Evolutionary conservation across 768 basidiomycete species (phyloP).

Genomic region (Mycena sanguinolenta): DNA sequence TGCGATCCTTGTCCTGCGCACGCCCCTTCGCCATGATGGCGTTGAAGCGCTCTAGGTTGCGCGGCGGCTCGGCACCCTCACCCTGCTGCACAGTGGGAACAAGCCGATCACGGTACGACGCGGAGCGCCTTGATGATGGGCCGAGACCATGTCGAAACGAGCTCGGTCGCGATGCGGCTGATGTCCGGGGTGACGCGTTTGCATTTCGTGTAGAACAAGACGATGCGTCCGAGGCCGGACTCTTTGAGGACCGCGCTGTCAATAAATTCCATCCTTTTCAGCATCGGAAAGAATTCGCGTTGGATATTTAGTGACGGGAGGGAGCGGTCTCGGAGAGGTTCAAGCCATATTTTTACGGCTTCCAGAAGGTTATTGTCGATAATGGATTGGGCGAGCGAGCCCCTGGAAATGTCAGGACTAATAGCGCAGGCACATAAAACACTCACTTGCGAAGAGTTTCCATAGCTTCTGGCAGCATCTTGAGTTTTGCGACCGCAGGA

Average conservation of each 20-base stretch:
- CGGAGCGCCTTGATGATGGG: conserved; percentile 92
- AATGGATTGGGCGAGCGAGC: conserved; percentile 90
- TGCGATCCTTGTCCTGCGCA: conserved; percentile 76
- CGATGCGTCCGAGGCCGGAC: conserved; percentile 87
- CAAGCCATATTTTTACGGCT: conserved; percentile 91
- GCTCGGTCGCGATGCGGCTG: conserved; percentile 82
- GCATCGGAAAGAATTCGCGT: conserved; percentile 85
- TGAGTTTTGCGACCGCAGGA: conserved; percentile 89
- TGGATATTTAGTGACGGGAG: conserved; percentile 97
- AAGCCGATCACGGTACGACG: conserved; percentile 82
- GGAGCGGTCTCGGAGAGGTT: conserved; percentile 92
- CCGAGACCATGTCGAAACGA: conserved; percentile 89
- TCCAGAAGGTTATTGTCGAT: conserved; percentile 95
- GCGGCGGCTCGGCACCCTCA: conserved; percentile 49
- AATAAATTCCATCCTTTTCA: conserved; percentile 93
- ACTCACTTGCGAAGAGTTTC: conserved; percentile 92
- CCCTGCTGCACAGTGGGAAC: conserved; percentile 69
- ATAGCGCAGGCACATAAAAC: conserved; percentile 10
- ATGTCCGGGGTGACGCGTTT: conserved; percentile 90
- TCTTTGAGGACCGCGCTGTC: conserved; percentile 93
- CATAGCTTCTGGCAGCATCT: conserved; percentile 90
- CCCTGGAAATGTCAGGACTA: conserved; percentile 57
- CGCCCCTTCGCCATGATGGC: conserved; percentile 77
- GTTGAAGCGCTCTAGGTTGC: conserved; percentile 69
- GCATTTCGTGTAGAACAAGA: conserved; percentile 97